Conservation (phyloP, 805 yeast species). For the Yarrowia alimentaria region DNA sequence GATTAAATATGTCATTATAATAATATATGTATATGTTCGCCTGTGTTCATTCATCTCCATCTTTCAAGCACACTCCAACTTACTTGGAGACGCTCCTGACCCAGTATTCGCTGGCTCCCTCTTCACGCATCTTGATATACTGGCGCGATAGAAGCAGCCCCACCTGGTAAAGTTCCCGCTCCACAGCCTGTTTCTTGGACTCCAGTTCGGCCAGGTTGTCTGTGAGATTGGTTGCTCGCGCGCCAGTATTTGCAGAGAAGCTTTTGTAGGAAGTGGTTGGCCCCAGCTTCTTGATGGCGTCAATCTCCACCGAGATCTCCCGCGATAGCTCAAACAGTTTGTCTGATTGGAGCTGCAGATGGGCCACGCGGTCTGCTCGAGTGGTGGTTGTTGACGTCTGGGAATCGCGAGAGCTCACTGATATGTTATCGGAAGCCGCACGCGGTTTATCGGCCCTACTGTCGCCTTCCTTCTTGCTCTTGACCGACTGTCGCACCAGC, state of each 20-base stretch:
- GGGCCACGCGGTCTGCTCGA: slow-evolving; percentile 10
- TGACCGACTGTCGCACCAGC: slow-evolving; percentile 11
- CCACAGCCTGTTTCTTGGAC: slow-evolving; percentile 19
- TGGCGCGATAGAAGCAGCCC: slow-evolving; percentile 18
- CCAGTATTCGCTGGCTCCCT: slow-evolving; percentile 26
- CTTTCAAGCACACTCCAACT: not conserved
- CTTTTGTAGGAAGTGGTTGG: slow-evolving; percentile 8
- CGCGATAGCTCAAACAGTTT: slow-evolving; percentile 20
- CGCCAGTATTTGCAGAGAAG: slow-evolving; percentile 12
- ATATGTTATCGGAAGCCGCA: slow-evolving; percentile 12
- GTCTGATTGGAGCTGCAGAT: slow-evolving; percentile 17
- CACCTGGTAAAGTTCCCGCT: slow-evolving; percentile 11
- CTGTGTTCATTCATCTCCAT: not conserved
- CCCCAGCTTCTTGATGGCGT: slow-evolving; percentile 9
- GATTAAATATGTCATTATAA: too few species aligned
- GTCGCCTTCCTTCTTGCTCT: slow-evolving; percentile 21
- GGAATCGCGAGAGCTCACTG: slow-evolving; percentile 8
- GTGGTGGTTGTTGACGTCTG: not conserved
- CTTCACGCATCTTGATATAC: slow-evolving; percentile 22
- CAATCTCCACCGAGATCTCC: slow-evolving; percentile 9
- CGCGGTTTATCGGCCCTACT: slow-evolving; percentile 5
- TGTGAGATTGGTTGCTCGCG: slow-evolving; percentile 3
- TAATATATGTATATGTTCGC: too few species aligned
- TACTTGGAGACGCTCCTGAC: slow-evolving; percentile 18
- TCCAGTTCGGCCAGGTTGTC: slow-evolving; percentile 16